Base-by-base conservation (phyloP, 2,329 filamentous ascomycete species). In the Coccinonectria pachysandricola region DNA sequence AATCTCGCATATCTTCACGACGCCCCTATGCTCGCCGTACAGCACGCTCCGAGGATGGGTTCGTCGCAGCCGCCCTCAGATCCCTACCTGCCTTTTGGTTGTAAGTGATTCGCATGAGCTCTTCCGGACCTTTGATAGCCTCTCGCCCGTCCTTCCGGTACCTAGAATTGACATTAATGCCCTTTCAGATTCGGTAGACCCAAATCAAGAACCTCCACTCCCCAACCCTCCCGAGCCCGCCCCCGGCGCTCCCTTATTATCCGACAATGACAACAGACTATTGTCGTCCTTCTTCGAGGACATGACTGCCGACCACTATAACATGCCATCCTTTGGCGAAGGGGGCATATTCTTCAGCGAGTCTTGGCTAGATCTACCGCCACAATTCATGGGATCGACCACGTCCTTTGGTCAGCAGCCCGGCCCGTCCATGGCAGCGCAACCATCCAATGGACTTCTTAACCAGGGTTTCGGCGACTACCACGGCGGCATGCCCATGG, bases 161-260 rank as follows among this genome's bases (percentile, higher is more conserved):
- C 15, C 9, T 19, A 11, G n/a, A 15, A 22, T 43, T 56, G 56
- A 41, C 52, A 41, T 23, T 44, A 4, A 15, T 27, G 11, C 26
- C 15, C 12, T 52, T 28, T 13, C 29, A 70, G 65, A 68, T 50
- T 48, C 54, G 22, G 53, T 66, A 39, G 56, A 65, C 44, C 41
- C 50, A 26, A 46, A 53, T 40, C 55, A 63, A 37, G 60, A 63
- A 28, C 57, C 62, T 13, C 58, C 63, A 13, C 58, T 62, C 28
- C 56, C 61, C 30, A 61, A 68, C 38, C 65, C 75, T 27, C 75
- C 76, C 21, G 70, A 73, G 26, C 71, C 72, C 24, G 70, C 75
- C 7, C 68, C 68, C 3, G 77, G 76, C n/a, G 67, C 66, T 19
- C 71, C 76, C 11, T 61, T 83, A 20, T 64, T 83, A 35, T 69